A percentile compares a stretch with the other conserved stretches of the same genome.
These are phyloP conservation scores for Gardenia jasminoides DNA, from an alignment of 257 asterid genomes.

Conservation along the genomic window DNA sequence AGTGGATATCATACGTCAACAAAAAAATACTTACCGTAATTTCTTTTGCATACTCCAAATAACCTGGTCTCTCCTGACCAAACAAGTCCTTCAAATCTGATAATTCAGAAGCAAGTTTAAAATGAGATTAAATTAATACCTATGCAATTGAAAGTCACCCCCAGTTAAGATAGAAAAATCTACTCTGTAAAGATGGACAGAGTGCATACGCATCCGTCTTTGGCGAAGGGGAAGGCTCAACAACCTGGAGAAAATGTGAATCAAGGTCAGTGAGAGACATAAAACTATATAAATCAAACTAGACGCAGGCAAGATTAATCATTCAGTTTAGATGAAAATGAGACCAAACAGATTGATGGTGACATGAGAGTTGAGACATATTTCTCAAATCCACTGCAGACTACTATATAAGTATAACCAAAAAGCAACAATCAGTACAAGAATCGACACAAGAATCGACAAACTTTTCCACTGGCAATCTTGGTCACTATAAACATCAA, in stretches of 20 bases:
- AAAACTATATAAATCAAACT: not conserved
- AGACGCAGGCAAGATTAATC: not conserved
- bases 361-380: not conserved
- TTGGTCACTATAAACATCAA: too few species aligned
- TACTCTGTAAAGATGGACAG: not conserved
- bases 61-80: constrained; percentile 65
- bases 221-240: constrained; percentile 66
- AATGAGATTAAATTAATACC: constrained; percentile 16
- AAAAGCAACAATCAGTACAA: too few species aligned
- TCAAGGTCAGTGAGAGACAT: not conserved
- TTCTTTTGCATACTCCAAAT: constrained; percentile 74
- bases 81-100: constrained; percentile 70
- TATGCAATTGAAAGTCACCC: constrained; percentile 11
- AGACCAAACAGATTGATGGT: not conserved
- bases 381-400: too few species aligned
- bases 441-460: too few species aligned
- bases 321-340: not conserved
- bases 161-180: not conserved
- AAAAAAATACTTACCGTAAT: constrained; percentile 52
- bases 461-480: not conserved
- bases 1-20: constrained; percentile 5
- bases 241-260: constrained; percentile 50
- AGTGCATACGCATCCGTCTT: constrained; percentile 67
- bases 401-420: too few species aligned
- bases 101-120: constrained; percentile 20